A percentile compares a stretch with the other conserved stretches of the same genome.
These are phyloP conservation scores for Galium porrigens DNA, from an alignment of 305 asterid genomes.

Conservation along the genomic window DNA sequence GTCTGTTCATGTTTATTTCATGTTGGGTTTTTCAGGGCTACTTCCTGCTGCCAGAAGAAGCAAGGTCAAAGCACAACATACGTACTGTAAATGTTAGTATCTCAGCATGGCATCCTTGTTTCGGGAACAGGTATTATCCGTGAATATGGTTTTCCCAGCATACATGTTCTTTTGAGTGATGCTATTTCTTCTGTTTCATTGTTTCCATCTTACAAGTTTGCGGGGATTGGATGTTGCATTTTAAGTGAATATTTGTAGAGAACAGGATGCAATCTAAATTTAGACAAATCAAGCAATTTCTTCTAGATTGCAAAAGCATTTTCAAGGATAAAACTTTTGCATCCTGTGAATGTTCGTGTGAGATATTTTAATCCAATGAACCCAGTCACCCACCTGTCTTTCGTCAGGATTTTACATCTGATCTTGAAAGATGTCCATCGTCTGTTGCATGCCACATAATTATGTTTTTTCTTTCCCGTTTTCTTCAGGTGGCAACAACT, in stretches of 20 bases:
- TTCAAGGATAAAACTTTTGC: too few relatives aligned
- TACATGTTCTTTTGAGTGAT: not conserved
- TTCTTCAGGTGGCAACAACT: conserved; percentile 92
- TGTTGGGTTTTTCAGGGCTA: conserved; percentile 48
- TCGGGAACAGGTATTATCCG: conserved; percentile 68
- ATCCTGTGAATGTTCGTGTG: too few relatives aligned
- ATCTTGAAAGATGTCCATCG: not conserved
- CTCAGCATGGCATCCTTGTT: conserved; percentile 78
- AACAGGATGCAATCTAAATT: too few relatives aligned
- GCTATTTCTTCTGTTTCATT: not conserved
- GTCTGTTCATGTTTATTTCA: not conserved
- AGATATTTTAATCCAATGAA: not conserved
- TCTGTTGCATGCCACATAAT: not conserved
- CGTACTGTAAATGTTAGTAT: conserved; percentile 59
- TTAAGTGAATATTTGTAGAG: too few relatives aligned
- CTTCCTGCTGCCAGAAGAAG: conserved; percentile 82
- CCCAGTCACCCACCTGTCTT: not conserved
- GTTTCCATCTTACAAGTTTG: not conserved
- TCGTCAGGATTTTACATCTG: not conserved
- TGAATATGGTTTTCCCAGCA: not conserved
- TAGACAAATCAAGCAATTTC: too few relatives aligned
- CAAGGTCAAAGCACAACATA: conserved; percentile 62
- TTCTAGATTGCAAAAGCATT: too few relatives aligned
- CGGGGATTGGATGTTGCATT: not conserved
- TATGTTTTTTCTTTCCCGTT: conserved; percentile 6